Base-by-base conservation (phyloP, 441 rosid species). In the Pelargonium myrrhifolium region DNA sequence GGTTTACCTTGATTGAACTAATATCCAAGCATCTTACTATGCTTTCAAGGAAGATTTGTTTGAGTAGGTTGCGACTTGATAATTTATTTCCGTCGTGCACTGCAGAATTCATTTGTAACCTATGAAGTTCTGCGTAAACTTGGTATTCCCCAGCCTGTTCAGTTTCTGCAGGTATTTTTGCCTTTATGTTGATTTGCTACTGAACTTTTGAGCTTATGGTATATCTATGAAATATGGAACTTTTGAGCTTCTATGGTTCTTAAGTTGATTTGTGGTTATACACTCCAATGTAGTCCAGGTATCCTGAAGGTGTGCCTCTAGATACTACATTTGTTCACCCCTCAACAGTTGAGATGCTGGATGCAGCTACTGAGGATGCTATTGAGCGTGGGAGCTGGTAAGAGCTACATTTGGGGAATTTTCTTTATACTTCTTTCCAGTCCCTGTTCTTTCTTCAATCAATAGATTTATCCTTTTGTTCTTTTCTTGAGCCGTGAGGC, bases 311-410 rank as follows among this genome's bases (percentile, higher is more conserved):
- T 66, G 82, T 74, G 68, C 88, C 96, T 56, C 75, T 91, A 72
- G 79, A 66, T 75, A 84, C 96, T 72, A 86, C 81, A 68, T 94
- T 91, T 80, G 86, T 85, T 73, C 97, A 91, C 74, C 87, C 89
- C 21, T 91, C 99, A 21, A 81, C 89, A 87, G 82, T 80, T 73
- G 99, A 89, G 82, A 94, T 94, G 89, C 77, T 94, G 80, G 92
- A 91, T 82, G 73, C 88, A 74, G 74, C 97, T 71, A 81, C 78
- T 49, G 99, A 94, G 80, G 99, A 91, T 85, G 90, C 91, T 65
- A 47, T 91, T 78, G 99, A 91, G 65, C 84, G 82, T 65, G 79
- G 78, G 76, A 94, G 96, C 81, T 94, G 99, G 97, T 94, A 79
- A 88, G 89, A 65, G 68, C 39, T 71, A 49, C 12, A 39, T 35